Conservation (phyloP, 768 basidiomycete genomes). For the Cyclocybe cylindracea region DNA sequence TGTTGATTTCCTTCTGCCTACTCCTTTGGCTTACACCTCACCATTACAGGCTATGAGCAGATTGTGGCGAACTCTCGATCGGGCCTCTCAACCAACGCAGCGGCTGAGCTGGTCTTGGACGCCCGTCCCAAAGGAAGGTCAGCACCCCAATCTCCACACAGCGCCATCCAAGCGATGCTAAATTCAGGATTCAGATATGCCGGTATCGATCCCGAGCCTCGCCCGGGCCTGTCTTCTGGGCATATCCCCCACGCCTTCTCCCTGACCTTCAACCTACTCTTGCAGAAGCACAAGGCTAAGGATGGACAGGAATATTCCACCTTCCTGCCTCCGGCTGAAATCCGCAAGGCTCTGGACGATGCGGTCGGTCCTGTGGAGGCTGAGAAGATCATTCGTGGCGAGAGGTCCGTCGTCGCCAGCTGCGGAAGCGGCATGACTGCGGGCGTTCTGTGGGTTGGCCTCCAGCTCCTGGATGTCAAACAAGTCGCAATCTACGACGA, state of each 20-base stretch:
- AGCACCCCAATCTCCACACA: constrained; percentile 13
- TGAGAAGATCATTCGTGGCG: constrained; percentile 59
- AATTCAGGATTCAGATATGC: constrained; percentile 55
- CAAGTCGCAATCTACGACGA: constrained; percentile 88
- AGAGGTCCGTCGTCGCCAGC: constrained; percentile 64
- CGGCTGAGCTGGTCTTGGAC: constrained; percentile 78
- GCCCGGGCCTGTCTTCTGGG: constrained; percentile 83
- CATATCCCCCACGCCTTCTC: constrained; percentile 90
- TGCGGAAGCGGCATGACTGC: constrained; percentile 99
- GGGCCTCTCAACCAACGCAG: constrained; percentile 41
- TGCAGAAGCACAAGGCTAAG: constrained; percentile 43
- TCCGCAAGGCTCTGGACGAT: constrained; percentile 60
- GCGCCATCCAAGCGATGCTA: not conserved
- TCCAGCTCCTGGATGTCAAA: constrained; percentile 67
- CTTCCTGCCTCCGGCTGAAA: constrained; percentile 55
- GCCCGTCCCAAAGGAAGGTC: constrained; percentile 85
- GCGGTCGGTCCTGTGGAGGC: constrained; percentile 61
- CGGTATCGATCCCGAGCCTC: constrained; percentile 86
- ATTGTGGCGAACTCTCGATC: constrained; percentile 70
- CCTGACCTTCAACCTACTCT: constrained; percentile 79
- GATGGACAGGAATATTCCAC: constrained; percentile 56
- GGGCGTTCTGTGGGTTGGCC: constrained; percentile 89
- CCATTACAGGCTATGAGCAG: constrained; percentile 71
- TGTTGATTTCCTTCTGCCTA: not conserved
- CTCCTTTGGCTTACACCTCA: not conserved